These are phyloP conservation scores for Citrus reticulata DNA, from an alignment of 345 rosid species.

Conservation along the genomic window DNA sequence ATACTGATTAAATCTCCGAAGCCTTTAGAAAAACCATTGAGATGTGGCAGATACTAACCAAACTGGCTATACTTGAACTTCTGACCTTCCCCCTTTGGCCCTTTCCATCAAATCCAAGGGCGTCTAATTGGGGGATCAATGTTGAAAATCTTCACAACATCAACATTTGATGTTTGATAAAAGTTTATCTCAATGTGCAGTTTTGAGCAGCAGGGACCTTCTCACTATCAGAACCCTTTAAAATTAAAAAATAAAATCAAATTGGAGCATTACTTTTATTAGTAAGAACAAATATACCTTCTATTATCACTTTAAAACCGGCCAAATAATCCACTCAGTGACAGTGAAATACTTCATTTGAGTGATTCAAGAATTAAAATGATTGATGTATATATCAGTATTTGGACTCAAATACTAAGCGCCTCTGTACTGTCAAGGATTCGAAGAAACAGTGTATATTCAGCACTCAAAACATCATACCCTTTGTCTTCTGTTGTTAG, in stretches of 20 bases:
- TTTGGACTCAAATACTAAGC: neutral
- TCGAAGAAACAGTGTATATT: constrained; percentile 32
- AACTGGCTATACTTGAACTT: neutral
- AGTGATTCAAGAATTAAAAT: neutral
- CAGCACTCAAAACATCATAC: constrained; percentile 19
- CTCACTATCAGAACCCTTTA: constrained; percentile 33
- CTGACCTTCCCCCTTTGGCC: neutral
- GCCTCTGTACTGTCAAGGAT: constrained; percentile 39
- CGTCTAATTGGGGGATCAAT: constrained; percentile 25
- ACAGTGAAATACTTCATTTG: neutral
- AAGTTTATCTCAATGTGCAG: constrained; percentile 32
- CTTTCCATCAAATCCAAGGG: constrained; percentile 12
- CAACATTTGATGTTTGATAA: constrained; percentile 37
- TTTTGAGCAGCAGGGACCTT: constrained; percentile 38
- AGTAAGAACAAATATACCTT: no score
- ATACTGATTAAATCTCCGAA: neutral
- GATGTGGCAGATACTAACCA: neutral
- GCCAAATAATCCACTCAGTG: no score
- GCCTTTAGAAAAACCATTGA: neutral
- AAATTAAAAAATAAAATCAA: neutral
- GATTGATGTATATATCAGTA: neutral
- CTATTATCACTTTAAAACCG: no score
- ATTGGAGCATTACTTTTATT: no score
- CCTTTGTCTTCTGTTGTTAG: constrained; percentile 35
- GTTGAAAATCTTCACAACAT: constrained; percentile 34